Base-by-base conservation (phyloP, 2,329 filamentous ascomycete genomes). In the Mycosphaerelloides madeirae region DNA sequence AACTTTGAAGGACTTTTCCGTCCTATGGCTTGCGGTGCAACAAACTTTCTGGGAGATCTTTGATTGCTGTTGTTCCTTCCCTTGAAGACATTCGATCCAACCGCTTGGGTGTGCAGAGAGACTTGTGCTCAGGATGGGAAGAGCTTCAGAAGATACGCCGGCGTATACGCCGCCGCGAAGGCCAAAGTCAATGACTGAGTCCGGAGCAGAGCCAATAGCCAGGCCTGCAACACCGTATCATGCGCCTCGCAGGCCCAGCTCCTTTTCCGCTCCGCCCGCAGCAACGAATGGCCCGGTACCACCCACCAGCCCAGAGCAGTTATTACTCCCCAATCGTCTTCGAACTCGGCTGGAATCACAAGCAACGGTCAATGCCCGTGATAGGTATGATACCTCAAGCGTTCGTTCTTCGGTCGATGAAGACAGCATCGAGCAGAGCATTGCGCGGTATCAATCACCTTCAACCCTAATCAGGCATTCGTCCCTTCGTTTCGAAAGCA, bases 401-500 rank as follows among this genome's bases (percentile, higher is more conserved):
- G 22, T 34, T 33, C 38, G 34, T 25, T 9, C 9, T 25, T 25
- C 22, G 22, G 9, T 9, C 22, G 22, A 25, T 9, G 22, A 25
- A 9, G 5, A 6, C 5, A 6, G 9, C 9, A 9, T 9, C 22
- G 22, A 25, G 22, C 22, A 9, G 9, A 9, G 22, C 9, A 6
- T 9, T 25, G 5, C 22, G 22, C 22, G 22, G 22, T 9, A 25
- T 25, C 15, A 29, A 11, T 29, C 38, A 37, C 28, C 29, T 19
- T 34, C 32, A 35, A 33, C 41, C 18, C 37, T 46, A 11, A 40
- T 38, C 28, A 49, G 55, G n/a, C 55, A 53, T 33, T 54, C 57
- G 18, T 58, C 54, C 25, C 44, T 58, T 11, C 49, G 51, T 7
- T 53, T 50, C 18, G 42, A 53, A 28, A 40, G 48, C 34, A 50